Base-by-base conservation (phyloP, 2,329 filamentous ascomycete genomes). In the Shiraia bambusicola region DNA sequence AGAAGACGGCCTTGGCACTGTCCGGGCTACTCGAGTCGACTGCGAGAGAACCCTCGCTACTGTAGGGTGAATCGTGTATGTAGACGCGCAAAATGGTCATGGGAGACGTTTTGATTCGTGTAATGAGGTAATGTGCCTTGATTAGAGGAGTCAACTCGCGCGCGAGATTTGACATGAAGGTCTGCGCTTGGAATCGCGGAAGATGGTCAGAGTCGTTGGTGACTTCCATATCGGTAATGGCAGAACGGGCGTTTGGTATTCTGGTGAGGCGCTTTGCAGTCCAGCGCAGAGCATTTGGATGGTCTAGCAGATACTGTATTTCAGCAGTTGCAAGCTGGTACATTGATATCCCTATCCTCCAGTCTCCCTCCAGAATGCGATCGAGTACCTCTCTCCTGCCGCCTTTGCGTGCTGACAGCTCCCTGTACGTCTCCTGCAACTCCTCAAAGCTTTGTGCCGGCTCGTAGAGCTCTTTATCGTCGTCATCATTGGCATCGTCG, bases 71-170 rank as follows among this genome's bases (percentile, higher is more conserved):
- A 63, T 93, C 86, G 49, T 89, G 73, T 44, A 91, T 80, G 58
- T 89, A 87, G 32, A 94, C 83, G 36, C 88, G 82, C n/a, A 94
- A 71, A 17, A 93, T 75, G 1, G 87, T 77, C 3, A 93, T 72
- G 0, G 87, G 81, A n/a, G 86, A 73, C 1, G 77, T 75, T 38
- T 79, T 76, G 38, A 87, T 84, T n/a, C 84, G 80, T 52, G 86
- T 83, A 46, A 93, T 80, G 55, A 88, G 84, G 66, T 88, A 93
- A 67, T 94, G 87, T 4, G 87, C 86, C 66, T 93, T 94, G 54
- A 91, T 80, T 44, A 93, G 79, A 1, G 88, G 87, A 1, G 88
- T 75, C 13, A 90, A 78, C 59, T 91, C 84, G 28, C 76, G 75
- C 53, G 91, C 86, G 2, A 95, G 79, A 52, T 84, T 86, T 50